phyloP scores from a whole-genome alignment of 495 filamentous ascomycete species.

The Hypoxylon intermedium region DNA sequence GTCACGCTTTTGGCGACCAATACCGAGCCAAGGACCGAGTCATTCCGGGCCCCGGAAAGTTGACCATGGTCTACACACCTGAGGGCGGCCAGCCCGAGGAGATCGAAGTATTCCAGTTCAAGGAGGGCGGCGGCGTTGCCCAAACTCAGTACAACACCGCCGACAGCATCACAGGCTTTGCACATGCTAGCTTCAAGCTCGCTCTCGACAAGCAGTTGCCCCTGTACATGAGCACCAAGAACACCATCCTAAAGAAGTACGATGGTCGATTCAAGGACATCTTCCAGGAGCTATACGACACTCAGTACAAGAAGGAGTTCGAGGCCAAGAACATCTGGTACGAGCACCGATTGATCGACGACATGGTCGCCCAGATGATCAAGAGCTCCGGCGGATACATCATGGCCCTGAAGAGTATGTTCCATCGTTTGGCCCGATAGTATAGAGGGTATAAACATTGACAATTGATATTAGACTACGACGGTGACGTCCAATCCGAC shows the following conservation, averaged over 20 bases:
- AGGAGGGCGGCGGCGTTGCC: conserved; percentile 80
- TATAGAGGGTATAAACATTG: conserved; percentile 5
- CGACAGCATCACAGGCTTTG: conserved; percentile 92
- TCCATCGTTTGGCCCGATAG: background rate
- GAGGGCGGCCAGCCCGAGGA: conserved; percentile 79
- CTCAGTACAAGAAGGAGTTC: conserved; percentile 83
- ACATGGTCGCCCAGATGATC: conserved; percentile 99
- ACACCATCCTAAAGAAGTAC: conserved; percentile 98
- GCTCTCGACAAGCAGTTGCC: conserved; percentile 85
- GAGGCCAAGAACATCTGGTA: conserved; percentile 96
- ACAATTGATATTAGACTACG: conserved; percentile 73
- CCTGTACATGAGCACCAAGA: conserved; percentile 99
- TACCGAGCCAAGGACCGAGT: conserved; percentile 94
- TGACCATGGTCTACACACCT: conserved; percentile 94
- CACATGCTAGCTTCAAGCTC: conserved; percentile 94
- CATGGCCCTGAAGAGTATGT: conserved; percentile 95
- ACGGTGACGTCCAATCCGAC: conserved; percentile 98
- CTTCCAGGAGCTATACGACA: conserved; percentile 96
- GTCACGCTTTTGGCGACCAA: conserved; percentile 98
- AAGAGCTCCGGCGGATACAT: conserved; percentile 94
- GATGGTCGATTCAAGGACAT: conserved; percentile 99
- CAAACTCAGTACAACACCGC: conserved; percentile 98
- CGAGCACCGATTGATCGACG: conserved; percentile 97
- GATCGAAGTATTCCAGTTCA: conserved; percentile 90
- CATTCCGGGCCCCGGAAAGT: conserved; percentile 78